Evolutionary conservation across 257 asterid species (phyloP).

Genomic region (Salvia splendens): DNA sequence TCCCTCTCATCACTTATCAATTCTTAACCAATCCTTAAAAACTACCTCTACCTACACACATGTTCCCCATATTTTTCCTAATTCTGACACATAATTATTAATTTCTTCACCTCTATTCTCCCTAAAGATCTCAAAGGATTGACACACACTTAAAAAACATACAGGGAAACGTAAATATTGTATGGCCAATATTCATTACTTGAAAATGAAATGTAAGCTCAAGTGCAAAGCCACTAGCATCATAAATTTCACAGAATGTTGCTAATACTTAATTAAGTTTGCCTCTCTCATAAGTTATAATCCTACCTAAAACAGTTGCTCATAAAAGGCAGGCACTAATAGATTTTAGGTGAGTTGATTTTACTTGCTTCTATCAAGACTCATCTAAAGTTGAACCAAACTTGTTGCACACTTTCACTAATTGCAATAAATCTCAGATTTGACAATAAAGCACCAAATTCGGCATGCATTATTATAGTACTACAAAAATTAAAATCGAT

Average conservation of each 20-base stretch:
- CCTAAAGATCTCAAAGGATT: background rate
- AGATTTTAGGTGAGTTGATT: conserved; percentile 21
- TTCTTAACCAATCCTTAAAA: conserved; percentile 6
- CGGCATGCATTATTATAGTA: background rate
- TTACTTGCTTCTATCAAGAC: conserved; percentile 19
- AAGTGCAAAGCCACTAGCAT: too few species aligned
- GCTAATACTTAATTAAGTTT: too few species aligned
- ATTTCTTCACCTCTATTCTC: background rate
- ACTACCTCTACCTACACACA: conserved; percentile 22
- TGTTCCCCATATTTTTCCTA: conserved; percentile 18
- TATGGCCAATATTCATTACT: too few species aligned
- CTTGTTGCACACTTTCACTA: background rate
- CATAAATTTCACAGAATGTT: background rate
- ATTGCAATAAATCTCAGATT: too few species aligned
- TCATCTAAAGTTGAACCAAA: background rate
- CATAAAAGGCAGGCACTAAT: conserved; percentile 16
- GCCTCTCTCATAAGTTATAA: conserved; percentile 19
- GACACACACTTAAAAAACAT: background rate
- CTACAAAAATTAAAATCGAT: too few species aligned
- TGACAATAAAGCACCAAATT: background rate
- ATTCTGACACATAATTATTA: background rate
- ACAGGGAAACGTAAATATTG: too few species aligned
- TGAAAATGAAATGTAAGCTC: too few species aligned
- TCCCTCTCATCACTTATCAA: conserved; percentile 22
- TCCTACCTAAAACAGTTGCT: conserved; percentile 15